Percentiles rank a stretch among this genome's conserved stretches.
These are phyloP conservation scores for Gigaspora rosea DNA, from an alignment of 192 early-diverging fungal species.

Conservation along the genomic window DNA sequence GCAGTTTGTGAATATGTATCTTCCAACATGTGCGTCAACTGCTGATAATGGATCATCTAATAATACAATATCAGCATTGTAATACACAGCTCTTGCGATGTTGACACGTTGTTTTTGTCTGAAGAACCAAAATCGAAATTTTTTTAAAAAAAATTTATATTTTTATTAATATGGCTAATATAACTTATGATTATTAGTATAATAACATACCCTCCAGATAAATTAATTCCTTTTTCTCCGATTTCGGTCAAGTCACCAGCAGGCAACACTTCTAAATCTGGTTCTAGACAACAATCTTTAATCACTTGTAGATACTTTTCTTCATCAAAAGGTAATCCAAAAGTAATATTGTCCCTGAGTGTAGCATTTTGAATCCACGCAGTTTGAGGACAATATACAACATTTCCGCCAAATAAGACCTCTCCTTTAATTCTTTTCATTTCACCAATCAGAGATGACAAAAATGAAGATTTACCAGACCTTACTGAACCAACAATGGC, in stretches of 20 bases:
- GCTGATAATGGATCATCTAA: conserved; percentile 67
- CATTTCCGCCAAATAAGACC: conserved; percentile 51
- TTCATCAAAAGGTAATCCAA: conserved; percentile 65
- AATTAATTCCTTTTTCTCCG: conserved; percentile 68
- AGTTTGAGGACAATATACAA: conserved; percentile 63
- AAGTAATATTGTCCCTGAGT: conserved; percentile 75
- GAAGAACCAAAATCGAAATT: neutral
- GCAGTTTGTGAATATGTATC: conserved; percentile 49
- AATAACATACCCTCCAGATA: conserved; percentile 57
- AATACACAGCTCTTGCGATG: conserved; percentile 66
- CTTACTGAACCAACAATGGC: conserved; percentile 69
- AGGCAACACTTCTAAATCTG: conserved; percentile 63
- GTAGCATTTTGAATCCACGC: conserved; percentile 72
- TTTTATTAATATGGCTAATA: neutral
- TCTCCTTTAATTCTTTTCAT: conserved; percentile 55
- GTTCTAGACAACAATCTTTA: conserved; percentile 58
- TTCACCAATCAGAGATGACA: conserved; percentile 69
- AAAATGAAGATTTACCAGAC: conserved; percentile 62
- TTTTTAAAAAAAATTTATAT: too few relatives aligned
- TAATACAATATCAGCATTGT: conserved; percentile 63
- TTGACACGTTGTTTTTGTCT: conserved; percentile 65
- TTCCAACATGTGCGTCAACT: conserved; percentile 49
- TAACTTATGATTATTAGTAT: neutral
- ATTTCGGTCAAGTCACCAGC: conserved; percentile 69
- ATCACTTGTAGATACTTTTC: conserved; percentile 60